phyloP scores from a whole-genome alignment of 1,139 yeast genomes.

The Blastobotrys malaysiensis region DNA sequence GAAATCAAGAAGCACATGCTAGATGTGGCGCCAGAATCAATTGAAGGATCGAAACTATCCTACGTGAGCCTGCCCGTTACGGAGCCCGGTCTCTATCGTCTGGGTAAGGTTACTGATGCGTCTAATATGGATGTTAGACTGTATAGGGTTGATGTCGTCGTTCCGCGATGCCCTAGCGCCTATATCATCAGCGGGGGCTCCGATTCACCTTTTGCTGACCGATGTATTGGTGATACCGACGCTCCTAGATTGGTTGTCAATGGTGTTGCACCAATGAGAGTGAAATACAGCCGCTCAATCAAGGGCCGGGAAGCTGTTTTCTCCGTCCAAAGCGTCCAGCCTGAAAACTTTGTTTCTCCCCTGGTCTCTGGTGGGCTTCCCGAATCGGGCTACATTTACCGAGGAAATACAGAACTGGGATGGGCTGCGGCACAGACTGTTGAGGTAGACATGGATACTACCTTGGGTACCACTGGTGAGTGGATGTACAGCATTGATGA shows the following conservation, averaged over 20 bases:
- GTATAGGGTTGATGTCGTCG: constrained; percentile 56
- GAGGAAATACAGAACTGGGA: constrained; percentile 38
- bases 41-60: constrained; percentile 29
- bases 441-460: constrained; percentile 46
- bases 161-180: constrained; percentile 77
- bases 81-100: constrained; percentile 68
- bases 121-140: constrained; percentile 61
- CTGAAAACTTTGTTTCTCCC: constrained; percentile 42
- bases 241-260: constrained; percentile 50
- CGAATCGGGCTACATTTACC: constrained; percentile 15
- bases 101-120: constrained; percentile 59
- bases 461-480: constrained; percentile 48
- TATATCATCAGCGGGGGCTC: constrained; percentile 33
- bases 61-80: constrained; percentile 55
- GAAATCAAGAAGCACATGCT: constrained; percentile 41
- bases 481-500: constrained; percentile 62
- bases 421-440: constrained; percentile 52
- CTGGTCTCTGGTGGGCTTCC: constrained; percentile 27
- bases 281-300: constrained; percentile 54
- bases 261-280: constrained; percentile 73
- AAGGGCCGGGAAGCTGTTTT: constrained; percentile 41
- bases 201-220: constrained; percentile 32
- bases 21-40: constrained; percentile 36
- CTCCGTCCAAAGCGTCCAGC: constrained; percentile 45
- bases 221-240: constrained; percentile 61